A percentile compares a stretch with the other conserved stretches of the same genome.
phyloP scores from a whole-genome alignment of 2,329 filamentous ascomycete genomes.

The Colletotrichum salicis region DNA sequence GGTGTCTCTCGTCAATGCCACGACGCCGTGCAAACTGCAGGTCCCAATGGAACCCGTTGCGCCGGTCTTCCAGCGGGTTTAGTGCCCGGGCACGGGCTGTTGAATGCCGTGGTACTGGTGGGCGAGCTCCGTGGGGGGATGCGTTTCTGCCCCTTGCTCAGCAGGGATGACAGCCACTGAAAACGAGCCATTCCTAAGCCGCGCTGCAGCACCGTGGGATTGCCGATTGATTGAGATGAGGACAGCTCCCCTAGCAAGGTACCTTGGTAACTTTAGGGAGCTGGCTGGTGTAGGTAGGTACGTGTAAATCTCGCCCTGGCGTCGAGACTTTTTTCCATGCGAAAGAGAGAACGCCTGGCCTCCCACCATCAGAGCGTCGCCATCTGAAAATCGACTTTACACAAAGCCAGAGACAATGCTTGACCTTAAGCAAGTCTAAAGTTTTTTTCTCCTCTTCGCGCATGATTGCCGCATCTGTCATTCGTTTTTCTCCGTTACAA shows the following conservation, averaged over 20 bases:
- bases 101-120: slow-evolving; percentile 11
- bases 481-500: slow-evolving; percentile 17
- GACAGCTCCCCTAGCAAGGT: slow-evolving; percentile 19
- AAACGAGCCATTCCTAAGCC: slow-evolving; percentile 26
- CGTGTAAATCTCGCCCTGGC: slow-evolving; percentile 20
- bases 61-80: slow-evolving; percentile 17
- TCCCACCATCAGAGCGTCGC: slow-evolving; percentile 24
- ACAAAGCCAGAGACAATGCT: slow-evolving; percentile 30
- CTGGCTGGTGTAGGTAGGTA: neutral
- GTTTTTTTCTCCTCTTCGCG: slow-evolving; percentile 19
- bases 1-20: neutral
- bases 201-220: slow-evolving; percentile 33
- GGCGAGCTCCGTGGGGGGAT: slow-evolving; percentile 24
- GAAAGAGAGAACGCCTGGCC: slow-evolving; percentile 4
- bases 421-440: slow-evolving; percentile 19
- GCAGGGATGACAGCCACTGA: slow-evolving; percentile 32
- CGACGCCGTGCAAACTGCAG: neutral
- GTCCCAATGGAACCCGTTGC: slow-evolving; percentile 11
- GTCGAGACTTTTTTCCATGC: slow-evolving; percentile 10
- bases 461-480: slow-evolving; percentile 31
- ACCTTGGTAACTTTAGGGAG: slow-evolving; percentile 7
- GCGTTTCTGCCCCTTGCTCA: slow-evolving; percentile 21
- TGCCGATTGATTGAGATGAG: slow-evolving; percentile 32
- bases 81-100: slow-evolving; percentile 5
- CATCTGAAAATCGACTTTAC: slow-evolving; percentile 31